Base-by-base conservation (phyloP, 176 grass and related monocot species). In the Carex scoparia region DNA sequence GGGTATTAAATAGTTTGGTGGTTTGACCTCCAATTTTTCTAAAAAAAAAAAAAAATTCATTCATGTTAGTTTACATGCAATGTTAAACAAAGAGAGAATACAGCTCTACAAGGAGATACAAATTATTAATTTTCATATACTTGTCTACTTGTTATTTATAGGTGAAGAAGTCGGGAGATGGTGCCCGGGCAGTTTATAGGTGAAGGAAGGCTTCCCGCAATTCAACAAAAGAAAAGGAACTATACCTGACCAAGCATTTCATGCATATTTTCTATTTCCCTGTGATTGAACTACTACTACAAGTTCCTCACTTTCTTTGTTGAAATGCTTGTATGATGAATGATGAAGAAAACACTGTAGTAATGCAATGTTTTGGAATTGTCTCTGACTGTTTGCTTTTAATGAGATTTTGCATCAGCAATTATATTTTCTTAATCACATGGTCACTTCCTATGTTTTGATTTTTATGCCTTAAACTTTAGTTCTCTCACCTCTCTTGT, bases 101-200 rank as follows among this genome's bases (percentile, higher is more conserved):
- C 53, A 79, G 51, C 14, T 79, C 16, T 79, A 57, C 3, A 14
- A 2, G 27, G 32, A 33, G 51, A 13, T 56, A 32, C 73, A 53
- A 75, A 54, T 51, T 56, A 30, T 54, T 54, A 0, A 2, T 77
- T 56, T 56, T 7, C 15, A 8, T 6, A 55, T 56, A n/a, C 44
- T n/a, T 19, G 4, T 62, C 38, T 40, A 72, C 16, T 61, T 60
- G 9, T 65, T 81, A 60, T 46, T 77, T 83, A 66, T 74, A 88
- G 87, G 87, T 84, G 62, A 88, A 79, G 81, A 88, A 84, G 62
- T 67, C 76, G 37, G 63, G 53, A 31, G 38, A 77, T 69, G 68
- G 68, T 62, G 72, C 81, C 49, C 80, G 69, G 62, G 84, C 81
- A 19, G 30, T 59, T 53, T 88, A 69, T 80, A 67, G 64, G 55